phyloP scores from a whole-genome alignment of 1,284 basidiomycete genomes.

The Ustilago lituana region DNA sequence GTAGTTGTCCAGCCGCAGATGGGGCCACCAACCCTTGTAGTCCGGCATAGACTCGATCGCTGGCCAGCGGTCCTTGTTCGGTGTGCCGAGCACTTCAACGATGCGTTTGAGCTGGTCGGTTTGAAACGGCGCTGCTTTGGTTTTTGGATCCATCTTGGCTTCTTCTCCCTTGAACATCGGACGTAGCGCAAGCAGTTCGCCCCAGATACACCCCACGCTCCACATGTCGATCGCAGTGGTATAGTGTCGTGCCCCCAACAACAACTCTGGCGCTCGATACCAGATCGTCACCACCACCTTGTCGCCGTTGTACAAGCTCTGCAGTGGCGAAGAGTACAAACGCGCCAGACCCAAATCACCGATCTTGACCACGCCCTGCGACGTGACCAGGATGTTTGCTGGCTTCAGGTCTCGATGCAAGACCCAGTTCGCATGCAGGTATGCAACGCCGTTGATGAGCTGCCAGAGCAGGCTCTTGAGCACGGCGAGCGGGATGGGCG shows the following conservation, averaged over 20 bases:
- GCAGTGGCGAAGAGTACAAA: slow-evolving; percentile 83
- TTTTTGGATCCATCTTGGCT: slow-evolving; percentile 81
- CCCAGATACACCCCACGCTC: slow-evolving; percentile 97
- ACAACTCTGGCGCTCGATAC: slow-evolving; percentile 95
- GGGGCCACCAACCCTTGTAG: slow-evolving; percentile 75
- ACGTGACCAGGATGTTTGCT: slow-evolving; percentile 95
- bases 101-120: slow-evolving; percentile 91
- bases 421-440: slow-evolving; percentile 93
- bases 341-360: slow-evolving; percentile 95
- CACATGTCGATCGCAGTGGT: slow-evolving; percentile 97
- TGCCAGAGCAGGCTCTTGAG: slow-evolving; percentile 95
- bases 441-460: slow-evolving; percentile 92
- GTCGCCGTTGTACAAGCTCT: slow-evolving; percentile 81
- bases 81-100: slow-evolving; percentile 90
- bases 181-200: slow-evolving; percentile 87
- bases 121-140: slow-evolving; percentile 63
- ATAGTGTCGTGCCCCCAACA: slow-evolving; percentile 95
- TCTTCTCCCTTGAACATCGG: slow-evolving; percentile 99
- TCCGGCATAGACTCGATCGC: slow-evolving; percentile 81
- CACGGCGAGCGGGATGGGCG: slow-evolving; percentile 77
- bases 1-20: slow-evolving; percentile 68
- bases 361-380: slow-evolving; percentile 90
- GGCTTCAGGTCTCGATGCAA: slow-evolving; percentile 97
- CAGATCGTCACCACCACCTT: slow-evolving; percentile 99
- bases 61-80: slow-evolving; percentile 86